Base-by-base conservation (phyloP, 2,329 filamentous ascomycete genomes). In the Venturia oleaginea region DNA sequence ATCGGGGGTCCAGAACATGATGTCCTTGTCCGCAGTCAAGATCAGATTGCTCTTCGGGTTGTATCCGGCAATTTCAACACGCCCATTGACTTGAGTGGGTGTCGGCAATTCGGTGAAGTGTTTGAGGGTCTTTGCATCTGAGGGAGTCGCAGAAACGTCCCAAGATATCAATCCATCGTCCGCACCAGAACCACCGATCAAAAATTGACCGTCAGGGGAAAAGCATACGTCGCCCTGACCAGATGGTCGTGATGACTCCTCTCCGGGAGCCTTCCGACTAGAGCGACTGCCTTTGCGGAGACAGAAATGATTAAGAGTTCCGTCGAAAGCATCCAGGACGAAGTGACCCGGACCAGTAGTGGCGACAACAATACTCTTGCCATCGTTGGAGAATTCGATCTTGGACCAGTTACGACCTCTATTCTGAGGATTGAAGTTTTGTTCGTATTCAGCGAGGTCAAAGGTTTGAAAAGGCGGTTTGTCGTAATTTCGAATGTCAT, bases 331-430 rank as follows among this genome's bases (percentile, higher is more conserved):
- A 73, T 99, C 94, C n/a, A 99, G 80, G 2, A 99, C 79, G 71
- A 94, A 96, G 75, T 99, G 94, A 0, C 92, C 91, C 62, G 83
- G 83, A 7, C 90, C 91, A 60, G 88, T 90, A 2, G 93, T 97
- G 17, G 90, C 90, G 22, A 99, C 76, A 5, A 99, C 82, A 59
- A 99, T 77, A 66, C 85, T 85, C 72, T 96, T 96, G 22, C 94
- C 94, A 71, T 99, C 94, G 71, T 99, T 99, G 65, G 91, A 94
- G 73, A 99, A 97, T 71, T 96, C 92, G 51, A 99, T 82, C 69
- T 89, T 92, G 1, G 90, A 94, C 94, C 94, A 99, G 13, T 87
- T 87, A 62, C 82, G 83, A n/a, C 74, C 73, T 2, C 72, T 68
- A 65, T 72, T 73, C 15, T 70, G 70, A 55, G 73, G 80, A 59